Percentiles rank a stretch among this genome's conserved stretches.
phyloP scores from a whole-genome alignment of 225 moss, liverwort and hornwort species.

The Marchantia polymorpha region DNA sequence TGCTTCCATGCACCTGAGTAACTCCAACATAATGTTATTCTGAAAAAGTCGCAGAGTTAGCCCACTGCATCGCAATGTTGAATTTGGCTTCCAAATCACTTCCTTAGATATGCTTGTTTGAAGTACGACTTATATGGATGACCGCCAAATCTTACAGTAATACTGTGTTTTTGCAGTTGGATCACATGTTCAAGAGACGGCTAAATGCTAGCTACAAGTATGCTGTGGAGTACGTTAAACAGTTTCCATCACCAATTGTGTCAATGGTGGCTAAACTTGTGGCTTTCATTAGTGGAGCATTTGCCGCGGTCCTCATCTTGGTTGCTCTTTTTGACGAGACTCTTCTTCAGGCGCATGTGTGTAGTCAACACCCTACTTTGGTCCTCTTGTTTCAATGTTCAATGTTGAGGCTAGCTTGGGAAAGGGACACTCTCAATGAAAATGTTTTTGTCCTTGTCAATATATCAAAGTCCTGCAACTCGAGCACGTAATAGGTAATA shows the following conservation, averaged over 20 bases:
- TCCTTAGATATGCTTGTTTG: neutral
- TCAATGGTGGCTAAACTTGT: conserved; percentile 94
- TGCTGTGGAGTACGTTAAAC: conserved; percentile 95
- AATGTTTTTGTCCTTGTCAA: no score
- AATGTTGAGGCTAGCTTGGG: no score
- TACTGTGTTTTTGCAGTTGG: conserved; percentile 54
- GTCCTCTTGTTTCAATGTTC: no score
- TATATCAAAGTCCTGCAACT: neutral
- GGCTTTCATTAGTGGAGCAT: conserved; percentile 87
- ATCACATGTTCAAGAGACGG: conserved; percentile 95
- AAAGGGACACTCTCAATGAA: no score
- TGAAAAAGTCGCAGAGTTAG: neutral
- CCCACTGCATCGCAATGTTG: neutral
- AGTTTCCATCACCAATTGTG: conserved; percentile 86
- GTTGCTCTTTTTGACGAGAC: conserved; percentile 89
- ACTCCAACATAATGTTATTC: neutral
- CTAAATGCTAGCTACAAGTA: conserved; percentile 81
- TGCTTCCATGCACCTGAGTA: neutral
- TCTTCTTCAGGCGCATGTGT: conserved; percentile 84
- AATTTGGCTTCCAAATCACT: neutral
- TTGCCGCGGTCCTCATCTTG: conserved; percentile 86
- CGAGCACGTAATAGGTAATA: neutral
- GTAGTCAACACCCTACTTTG: neutral
- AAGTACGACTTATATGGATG: neutral
- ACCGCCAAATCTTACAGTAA: neutral